phyloP scores from a whole-genome alignment of 129 eudicot genomes.

The Calendula officinalis region DNA sequence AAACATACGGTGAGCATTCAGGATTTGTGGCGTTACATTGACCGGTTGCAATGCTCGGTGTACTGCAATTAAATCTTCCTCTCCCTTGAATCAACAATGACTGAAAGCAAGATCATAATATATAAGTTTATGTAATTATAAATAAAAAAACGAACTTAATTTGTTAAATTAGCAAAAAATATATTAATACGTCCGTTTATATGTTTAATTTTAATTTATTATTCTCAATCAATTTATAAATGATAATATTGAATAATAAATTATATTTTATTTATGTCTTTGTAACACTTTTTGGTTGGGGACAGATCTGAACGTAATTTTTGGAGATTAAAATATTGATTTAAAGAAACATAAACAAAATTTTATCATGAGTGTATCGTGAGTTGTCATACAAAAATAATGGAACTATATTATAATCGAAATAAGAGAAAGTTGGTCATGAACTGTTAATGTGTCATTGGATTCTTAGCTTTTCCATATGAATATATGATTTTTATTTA shows the following conservation, averaged over 20 bases:
- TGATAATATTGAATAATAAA: too few species aligned
- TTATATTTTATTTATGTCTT: background rate
- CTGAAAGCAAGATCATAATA: constrained; percentile 33
- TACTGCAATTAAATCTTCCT: constrained; percentile 63
- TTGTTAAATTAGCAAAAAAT: background rate
- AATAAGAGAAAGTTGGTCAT: background rate
- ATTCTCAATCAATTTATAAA: too few species aligned
- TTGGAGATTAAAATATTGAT: too few species aligned
- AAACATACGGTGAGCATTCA: constrained; percentile 59
- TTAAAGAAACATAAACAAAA: background rate
- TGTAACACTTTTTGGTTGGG: background rate
- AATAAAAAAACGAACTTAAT: background rate
- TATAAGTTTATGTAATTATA: background rate
- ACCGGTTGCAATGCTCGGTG: constrained; percentile 27
- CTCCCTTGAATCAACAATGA: constrained; percentile 84
- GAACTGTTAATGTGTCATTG: constrained; percentile 8
- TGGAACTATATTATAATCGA: too few species aligned
- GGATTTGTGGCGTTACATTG: constrained; percentile 58
- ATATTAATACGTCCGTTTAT: too few species aligned
- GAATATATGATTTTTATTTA: background rate
- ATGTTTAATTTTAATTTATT: too few species aligned
- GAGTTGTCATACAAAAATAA: background rate
- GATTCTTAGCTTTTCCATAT: background rate
- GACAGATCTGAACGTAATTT: too few species aligned
- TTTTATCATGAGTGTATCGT: background rate